Base-by-base conservation (phyloP, 192 early-diverging fungal species). In the Coemansia asiatica region DNA sequence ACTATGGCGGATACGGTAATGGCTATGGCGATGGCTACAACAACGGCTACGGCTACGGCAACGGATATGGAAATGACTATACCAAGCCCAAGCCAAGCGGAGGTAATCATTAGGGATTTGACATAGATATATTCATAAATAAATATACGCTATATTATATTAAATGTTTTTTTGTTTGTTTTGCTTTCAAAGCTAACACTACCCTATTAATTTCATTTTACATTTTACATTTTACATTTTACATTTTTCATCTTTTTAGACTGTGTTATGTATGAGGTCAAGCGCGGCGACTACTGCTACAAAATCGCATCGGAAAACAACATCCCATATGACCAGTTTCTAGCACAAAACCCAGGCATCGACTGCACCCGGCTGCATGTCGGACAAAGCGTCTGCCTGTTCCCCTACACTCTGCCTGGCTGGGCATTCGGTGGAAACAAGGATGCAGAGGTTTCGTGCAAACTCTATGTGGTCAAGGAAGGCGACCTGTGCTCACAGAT, bases 241-340 rank as follows among this genome's bases (percentile, higher is more conserved):
- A 2, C 9, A 59, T 8, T 33, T 28, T 4, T 55, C 15, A 28
- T 26, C 2, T 19, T 6, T 61, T 16, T 72, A 71, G 69, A 56
- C 6, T 78, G 75, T 21, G 68, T 79, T 29, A 61, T 79, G 71
- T 79, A 79, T 28, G 76, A 79, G 40, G 71, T 79, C 19, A 66
- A 33, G 23, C 64, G 51, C 1, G 76, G 76, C 33, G 76, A 79
- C 64, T 79, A 79, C 53, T 79, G 76, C 68, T 79, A 79, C 71
- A 79, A 74, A 56, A 79, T 79, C 25, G 76, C 76, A 4, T 21
- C 8, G 0, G 22, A 23, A 51, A 79, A 79, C 56, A 64, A 64
- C 18, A 79, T 79, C 8, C n/a, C 71, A 9, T 79, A 79, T 44
- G 23, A 56, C 13, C 67, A 79, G 35, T 68, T 79, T 38, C 64